These are phyloP conservation scores for Phialemoniopsis sp. DNA, from an alignment of 2,329 filamentous ascomycete species.

Conservation along the genomic window DNA sequence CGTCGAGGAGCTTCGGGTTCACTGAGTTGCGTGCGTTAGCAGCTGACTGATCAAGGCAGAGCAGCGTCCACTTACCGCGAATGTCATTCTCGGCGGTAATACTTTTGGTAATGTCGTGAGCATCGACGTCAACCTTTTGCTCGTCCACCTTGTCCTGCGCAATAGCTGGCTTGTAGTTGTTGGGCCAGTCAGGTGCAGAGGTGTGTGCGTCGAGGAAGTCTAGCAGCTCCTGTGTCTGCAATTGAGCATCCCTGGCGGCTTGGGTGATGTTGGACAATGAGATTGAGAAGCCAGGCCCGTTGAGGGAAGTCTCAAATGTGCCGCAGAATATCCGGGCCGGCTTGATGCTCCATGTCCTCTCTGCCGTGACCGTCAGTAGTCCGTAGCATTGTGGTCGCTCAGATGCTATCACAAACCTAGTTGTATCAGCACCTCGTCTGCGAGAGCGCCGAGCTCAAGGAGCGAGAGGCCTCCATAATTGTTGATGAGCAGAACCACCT, in stretches of 20 bases:
- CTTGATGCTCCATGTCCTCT: too few relatives aligned
- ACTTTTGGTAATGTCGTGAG: too few relatives aligned
- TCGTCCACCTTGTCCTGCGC: too few relatives aligned
- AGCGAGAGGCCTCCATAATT: slow-evolving; percentile 72
- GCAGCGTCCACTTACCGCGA: too few relatives aligned
- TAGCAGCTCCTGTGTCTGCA: slow-evolving; percentile 48
- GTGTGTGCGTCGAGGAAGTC: slow-evolving; percentile 64
- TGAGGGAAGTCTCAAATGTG: slow-evolving; percentile 73
- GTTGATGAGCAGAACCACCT: slow-evolving; percentile 67
- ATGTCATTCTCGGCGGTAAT: too few relatives aligned
- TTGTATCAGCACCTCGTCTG: slow-evolving; percentile 61
- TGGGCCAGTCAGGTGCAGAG: slow-evolving; percentile 64
- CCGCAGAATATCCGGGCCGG: slow-evolving; percentile 62
- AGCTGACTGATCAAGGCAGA: too few relatives aligned
- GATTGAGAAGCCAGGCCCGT: slow-evolving; percentile 70
- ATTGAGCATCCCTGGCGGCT: too few relatives aligned
- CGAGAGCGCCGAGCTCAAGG: slow-evolving; percentile 69
- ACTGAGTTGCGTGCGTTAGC: slow-evolving; percentile 1
- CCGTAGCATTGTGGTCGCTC: too few relatives aligned
- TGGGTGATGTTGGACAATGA: slow-evolving; percentile 59
- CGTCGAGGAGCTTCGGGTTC: slow-evolving; percentile 1
- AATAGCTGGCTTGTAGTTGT: too few relatives aligned
- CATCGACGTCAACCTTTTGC: too few relatives aligned
- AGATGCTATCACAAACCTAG: slow-evolving; percentile 33
- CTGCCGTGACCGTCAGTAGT: too few relatives aligned